Evolutionary conservation across 2,329 filamentous ascomycete genomes (phyloP), one percentile per base, ranked within the genome.

Genomic region (Furcasterigmium furcatum): DNA sequence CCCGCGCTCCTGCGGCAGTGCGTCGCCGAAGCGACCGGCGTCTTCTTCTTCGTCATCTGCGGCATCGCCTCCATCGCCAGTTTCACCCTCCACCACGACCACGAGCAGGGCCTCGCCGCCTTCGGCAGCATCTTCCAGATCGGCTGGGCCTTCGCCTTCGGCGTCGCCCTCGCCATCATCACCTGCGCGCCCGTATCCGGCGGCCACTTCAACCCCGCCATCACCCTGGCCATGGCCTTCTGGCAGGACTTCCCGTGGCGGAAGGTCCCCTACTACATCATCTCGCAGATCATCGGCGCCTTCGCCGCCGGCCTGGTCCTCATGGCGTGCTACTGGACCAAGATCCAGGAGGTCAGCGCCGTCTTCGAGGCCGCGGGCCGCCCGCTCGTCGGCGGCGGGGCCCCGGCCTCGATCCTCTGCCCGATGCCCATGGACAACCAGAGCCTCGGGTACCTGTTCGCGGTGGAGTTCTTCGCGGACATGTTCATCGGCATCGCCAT

Each of bases 181-280:
- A 74, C 71, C 29, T 79, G 75, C 52, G 78, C 67, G 6, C 62
- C 75, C 10, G 30, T 32, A 2, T 76, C 71, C 6, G 77, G 79
- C 46, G 77, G 73, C 1, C 76, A 80, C 52, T 77, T 80, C 55
- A 78, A 79, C 51, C 75, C 75, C 4, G 73, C 70, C 13, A 67
- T 77, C 38, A 76, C 73, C 0, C 59, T 74, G 10, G 64, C 63
- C 30, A 63, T 73, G 50, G 65, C 66, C 4, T 48, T 71, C 12
- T 83, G 74, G 76, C 74, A 80, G 62, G 78, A 74, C 4, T 82
- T 82, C 52, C 78, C 77, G 1, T 77, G 74, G 71, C 72, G 65
- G 39, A 82, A 82, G 51, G 77, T 79, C 4, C 76, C 76, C 0
- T 62, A 72, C 41, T 80, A 82, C 55, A 78, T 82, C 51, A 66